Base-by-base conservation (phyloP, 2,329 filamentous ascomycete genomes). In the Penicillium carneum region DNA sequence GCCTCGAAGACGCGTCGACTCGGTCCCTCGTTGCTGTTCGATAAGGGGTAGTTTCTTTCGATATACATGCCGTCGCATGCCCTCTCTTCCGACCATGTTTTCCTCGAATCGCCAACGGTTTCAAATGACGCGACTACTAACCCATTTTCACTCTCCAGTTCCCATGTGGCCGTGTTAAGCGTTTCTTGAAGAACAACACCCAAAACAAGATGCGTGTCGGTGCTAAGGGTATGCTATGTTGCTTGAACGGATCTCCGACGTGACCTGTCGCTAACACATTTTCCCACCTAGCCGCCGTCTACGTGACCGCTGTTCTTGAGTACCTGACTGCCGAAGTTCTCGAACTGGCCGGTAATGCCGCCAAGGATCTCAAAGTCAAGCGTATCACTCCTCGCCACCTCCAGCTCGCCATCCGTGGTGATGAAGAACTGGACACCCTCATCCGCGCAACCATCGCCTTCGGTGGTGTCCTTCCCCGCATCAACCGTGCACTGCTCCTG, bases 191-290 rank as follows among this genome's bases (percentile, higher is more conserved):
- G 88, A 93, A 92, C 81, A 97, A 97, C 84, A 98, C 95, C 51
- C 95, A 98, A 79, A 96, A 97, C 84, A 98, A 98, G 86, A 98
- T 97, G 92, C 94, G 95, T 82, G 96, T 99, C 70, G 95, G 95
- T 74, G 95, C 94, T 76, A 98, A 98, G 86, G 82, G 82, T 84
- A 78, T 53, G 73, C 39, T 53, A 26, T 16, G 11, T 29, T 43
- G 20, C 46, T 36, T 42, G 12, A 29, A 29, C 47, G 36, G 16
- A 43, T 33, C 47, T 45, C 31, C 10, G 2, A 9, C 14, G 50
- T 5, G 14, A n/a, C 14, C 12, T 42, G 42, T 55, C n/a, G 10
- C 48, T 31, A 46, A 57, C 45, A 55, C 66, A 5, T 56, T 64
- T 66, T 60, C 61, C 36, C 42, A 43, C 47, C 57, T 65, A 84